These are phyloP conservation scores for Fusarium sp. DNA, from an alignment of 2,329 filamentous ascomycete species.

Conservation along the genomic window DNA sequence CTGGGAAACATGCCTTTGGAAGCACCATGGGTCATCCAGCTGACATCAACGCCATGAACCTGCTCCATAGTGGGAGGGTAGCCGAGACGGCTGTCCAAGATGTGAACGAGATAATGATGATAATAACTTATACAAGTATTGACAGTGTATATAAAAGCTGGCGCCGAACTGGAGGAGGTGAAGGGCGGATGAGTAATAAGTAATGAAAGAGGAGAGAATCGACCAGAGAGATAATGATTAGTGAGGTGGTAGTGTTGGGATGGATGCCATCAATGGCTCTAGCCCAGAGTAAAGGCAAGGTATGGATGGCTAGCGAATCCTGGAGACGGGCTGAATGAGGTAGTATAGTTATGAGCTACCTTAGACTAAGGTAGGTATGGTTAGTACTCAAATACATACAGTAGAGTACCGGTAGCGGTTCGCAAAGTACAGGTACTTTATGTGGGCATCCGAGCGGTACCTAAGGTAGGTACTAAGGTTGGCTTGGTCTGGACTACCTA, in stretches of 20 bases:
- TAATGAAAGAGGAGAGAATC: constrained; percentile 20
- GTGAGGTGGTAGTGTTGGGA: constrained; percentile 23
- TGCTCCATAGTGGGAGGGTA: constrained; percentile 71
- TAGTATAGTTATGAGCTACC: constrained; percentile 21
- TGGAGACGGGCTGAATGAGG: constrained; percentile 32
- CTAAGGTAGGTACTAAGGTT: neutral
- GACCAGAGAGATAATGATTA: constrained; percentile 23
- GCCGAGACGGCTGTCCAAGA: constrained; percentile 19
- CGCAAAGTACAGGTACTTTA: constrained; percentile 27
- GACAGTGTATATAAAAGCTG: neutral
- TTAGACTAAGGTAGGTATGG: neutral
- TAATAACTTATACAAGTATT: constrained; percentile 4
- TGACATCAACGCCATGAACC: constrained; percentile 83
- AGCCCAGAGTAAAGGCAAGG: neutral
- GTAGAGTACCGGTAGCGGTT: constrained; percentile 18
- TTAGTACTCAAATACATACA: neutral
- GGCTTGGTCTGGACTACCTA: constrained; percentile 18
- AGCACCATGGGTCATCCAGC: constrained; percentile 85
- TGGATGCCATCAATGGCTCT: neutral
- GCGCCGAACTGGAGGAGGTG: neutral
- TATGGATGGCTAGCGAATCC: constrained; percentile 30
- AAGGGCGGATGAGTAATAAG: neutral
- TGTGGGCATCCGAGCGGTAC: constrained; percentile 7
- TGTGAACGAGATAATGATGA: neutral
- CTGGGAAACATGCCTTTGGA: constrained; percentile 72